These are phyloP conservation scores for Euphrasia confusa DNA, from an alignment of 257 asterid species.

Conservation along the genomic window DNA sequence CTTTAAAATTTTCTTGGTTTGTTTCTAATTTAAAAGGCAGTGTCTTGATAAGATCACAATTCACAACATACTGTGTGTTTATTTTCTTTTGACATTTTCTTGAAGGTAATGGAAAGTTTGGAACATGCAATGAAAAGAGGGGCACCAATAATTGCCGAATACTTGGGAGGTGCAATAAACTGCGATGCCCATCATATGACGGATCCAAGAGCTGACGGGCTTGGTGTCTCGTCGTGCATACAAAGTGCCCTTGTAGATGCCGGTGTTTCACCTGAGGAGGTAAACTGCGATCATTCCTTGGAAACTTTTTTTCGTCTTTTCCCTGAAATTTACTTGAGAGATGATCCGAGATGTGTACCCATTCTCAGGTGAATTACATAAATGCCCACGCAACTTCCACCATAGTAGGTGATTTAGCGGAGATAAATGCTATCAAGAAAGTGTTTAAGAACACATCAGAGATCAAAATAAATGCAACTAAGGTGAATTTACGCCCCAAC, in stretches of 20 bases:
- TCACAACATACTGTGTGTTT: not conserved
- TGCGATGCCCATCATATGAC: constrained; percentile 98
- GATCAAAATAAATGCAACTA: constrained; percentile 86
- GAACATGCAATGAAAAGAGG: constrained; percentile 90
- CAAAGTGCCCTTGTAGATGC: constrained; percentile 71
- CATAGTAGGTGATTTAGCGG: constrained; percentile 86
- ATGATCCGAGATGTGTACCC: not conserved
- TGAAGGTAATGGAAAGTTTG: constrained; percentile 88
- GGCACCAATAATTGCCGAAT: constrained; percentile 89
- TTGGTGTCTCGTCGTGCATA: constrained; percentile 90
- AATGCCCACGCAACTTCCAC: constrained; percentile 97
- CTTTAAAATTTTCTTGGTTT: constrained; percentile 4
- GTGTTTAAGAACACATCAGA: constrained; percentile 75
- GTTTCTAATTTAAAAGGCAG: not conserved
- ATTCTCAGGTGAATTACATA: constrained; percentile 79
- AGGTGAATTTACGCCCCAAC: constrained; percentile 36
- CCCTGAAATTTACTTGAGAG: too few species aligned
- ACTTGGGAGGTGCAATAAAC: constrained; percentile 89
- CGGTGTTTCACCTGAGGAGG: constrained; percentile 96
- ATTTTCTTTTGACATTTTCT: constrained; percentile 16
- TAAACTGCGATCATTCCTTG: constrained; percentile 9
- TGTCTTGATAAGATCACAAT: not conserved
- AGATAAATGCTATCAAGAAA: constrained; percentile 85
- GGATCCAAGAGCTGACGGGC: constrained; percentile 93
- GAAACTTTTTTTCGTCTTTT: too few species aligned